Evolutionary conservation across 192 early-diverging fungal species (phyloP), one percentile per base, ranked within the genome.

Genomic region (Irineochytrium annulatum): DNA sequence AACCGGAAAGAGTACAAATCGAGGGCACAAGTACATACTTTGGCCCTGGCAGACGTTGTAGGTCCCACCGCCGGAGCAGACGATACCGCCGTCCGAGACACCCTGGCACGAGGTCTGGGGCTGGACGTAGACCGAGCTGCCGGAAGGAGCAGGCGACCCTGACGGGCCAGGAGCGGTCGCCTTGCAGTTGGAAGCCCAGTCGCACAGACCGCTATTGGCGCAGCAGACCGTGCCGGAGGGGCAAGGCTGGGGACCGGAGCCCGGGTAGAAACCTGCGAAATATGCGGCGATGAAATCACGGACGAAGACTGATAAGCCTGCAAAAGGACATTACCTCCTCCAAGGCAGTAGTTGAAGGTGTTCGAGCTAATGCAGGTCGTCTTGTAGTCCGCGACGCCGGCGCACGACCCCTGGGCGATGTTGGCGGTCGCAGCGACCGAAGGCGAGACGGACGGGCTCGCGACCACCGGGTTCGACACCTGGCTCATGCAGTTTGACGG

Each of bases 231-330:
- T 49, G 11, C 46, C 46, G 5, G 46, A 24, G 26, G 46, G 17
- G 26, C 46, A 49, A 49, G 46, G 46, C 46, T 20, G 11, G 11
- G 46, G 46, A 22, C 46, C 46, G 26, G 46, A 49, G 46, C 26
- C 26, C 17, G 46, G 46, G 46, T 49, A 49, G 24, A 24, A 24
- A 8, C 6, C 46, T 49, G 26, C 22, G 22, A 49, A 17, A 22
- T 24, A 20, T 8, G 13, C 6, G 6, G 8, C 13, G 11, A 14
- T 20, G 11, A 8, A 14, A 6, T 8, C 26, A 8, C 46, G 6
- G 13, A 22, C 26, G 11, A 8, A 24, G 11, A 8, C 46, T 6
- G 17, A 20, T 17, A 49, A 41, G n/a, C 8, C n/a, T 41, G 37
- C n/a, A 41, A 41, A 41, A n/a, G n/a, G n/a, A 8, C 13, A 14